Evolutionary conservation across 164 flowering plant species (phyloP), one percentile per base, ranked within the genome.

Genomic region (Sedum album): DNA sequence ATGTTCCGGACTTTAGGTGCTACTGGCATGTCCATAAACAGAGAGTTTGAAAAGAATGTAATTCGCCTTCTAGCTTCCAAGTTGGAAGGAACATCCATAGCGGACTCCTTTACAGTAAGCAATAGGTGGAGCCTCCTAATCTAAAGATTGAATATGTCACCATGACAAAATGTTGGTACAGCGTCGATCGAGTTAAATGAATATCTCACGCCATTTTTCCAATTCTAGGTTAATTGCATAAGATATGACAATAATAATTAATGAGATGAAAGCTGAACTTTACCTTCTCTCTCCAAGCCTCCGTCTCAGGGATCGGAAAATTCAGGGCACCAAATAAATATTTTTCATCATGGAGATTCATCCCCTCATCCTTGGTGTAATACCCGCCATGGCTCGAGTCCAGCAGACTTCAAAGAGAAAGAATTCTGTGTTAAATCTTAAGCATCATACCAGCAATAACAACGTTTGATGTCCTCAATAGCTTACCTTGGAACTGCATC

Each of bases 221-320:
- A n/a, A n/a, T n/a, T n/a, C n/a, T n/a, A n/a, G n/a, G n/a, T n/a
- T n/a, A n/a, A n/a, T n/a, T n/a, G n/a, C n/a, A n/a, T n/a, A n/a
- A n/a, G n/a, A n/a, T n/a, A n/a, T n/a, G n/a, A n/a, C n/a, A n/a
- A n/a, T n/a, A n/a, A n/a, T n/a, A n/a, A n/a, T n/a, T n/a, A n/a
- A n/a, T 26, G 33, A 57, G 33, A 13, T 4, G 15, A 30, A 57
- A 57, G 62, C 23, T 28, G 33, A 28, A 68, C 57, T 78, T 69
- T 63, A 83, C 98, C 80, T 88, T 90, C 76, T 93, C 98, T 76
- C 77, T 84, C 98, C 98, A 93, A 67, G 88, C 90, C 75, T 85
- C 92, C 72, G 89, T 71, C 65, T 76, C 76, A 41, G 84, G 82
- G 9, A 76, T 38, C 31, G 97, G 98, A 73, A 86, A 93, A 1